Conservation (phyloP, 768 basidiomycete genomes). For the Lepiota subincarnata region DNA sequence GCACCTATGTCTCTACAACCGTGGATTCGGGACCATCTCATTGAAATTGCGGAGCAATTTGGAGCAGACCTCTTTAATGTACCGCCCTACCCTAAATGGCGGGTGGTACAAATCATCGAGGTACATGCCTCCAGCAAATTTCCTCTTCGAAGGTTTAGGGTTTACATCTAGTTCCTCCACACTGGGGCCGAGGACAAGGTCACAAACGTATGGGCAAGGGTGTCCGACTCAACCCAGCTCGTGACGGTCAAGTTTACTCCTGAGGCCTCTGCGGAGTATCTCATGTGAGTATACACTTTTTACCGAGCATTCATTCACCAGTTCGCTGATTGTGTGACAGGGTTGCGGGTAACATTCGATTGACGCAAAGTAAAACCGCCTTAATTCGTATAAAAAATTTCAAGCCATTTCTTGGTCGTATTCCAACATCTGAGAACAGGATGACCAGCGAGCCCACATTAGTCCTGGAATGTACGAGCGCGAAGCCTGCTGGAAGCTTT, state of each 20-base stretch:
- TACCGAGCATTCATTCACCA: neutral
- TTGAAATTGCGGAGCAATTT: slow-evolving; percentile 44
- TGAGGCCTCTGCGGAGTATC: slow-evolving; percentile 44
- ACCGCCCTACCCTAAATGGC: slow-evolving; percentile 32
- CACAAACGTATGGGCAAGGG: slow-evolving; percentile 54
- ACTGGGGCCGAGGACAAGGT: slow-evolving; percentile 34
- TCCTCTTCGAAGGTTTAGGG: neutral
- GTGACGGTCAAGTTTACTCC: slow-evolving; percentile 54
- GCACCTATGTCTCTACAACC: slow-evolving; percentile 25
- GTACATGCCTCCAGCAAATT: slow-evolving; percentile 26
- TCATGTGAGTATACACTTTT: slow-evolving; percentile 26
- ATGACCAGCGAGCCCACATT: slow-evolving; percentile 40
- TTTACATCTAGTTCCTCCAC: slow-evolving; percentile 48
- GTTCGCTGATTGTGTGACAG: slow-evolving; percentile 14
- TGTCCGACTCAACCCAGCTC: slow-evolving; percentile 52
- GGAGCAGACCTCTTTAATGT: slow-evolving; percentile 40
- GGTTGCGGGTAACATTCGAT: slow-evolving; percentile 22
- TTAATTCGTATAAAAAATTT: slow-evolving; percentile 47
- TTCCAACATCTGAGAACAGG: slow-evolving; percentile 38
- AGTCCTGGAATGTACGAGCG: slow-evolving; percentile 46
- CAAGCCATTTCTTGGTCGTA: slow-evolving; percentile 45
- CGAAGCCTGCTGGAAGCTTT: slow-evolving; percentile 38
- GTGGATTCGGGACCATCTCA: slow-evolving; percentile 58
- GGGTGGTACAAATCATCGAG: slow-evolving; percentile 57
- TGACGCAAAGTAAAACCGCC: slow-evolving; percentile 45